Evolutionary conservation across 495 filamentous ascomycete genomes (phyloP), one percentile per base, ranked within the genome.

Genomic region (Geopyxis carbonaria): DNA sequence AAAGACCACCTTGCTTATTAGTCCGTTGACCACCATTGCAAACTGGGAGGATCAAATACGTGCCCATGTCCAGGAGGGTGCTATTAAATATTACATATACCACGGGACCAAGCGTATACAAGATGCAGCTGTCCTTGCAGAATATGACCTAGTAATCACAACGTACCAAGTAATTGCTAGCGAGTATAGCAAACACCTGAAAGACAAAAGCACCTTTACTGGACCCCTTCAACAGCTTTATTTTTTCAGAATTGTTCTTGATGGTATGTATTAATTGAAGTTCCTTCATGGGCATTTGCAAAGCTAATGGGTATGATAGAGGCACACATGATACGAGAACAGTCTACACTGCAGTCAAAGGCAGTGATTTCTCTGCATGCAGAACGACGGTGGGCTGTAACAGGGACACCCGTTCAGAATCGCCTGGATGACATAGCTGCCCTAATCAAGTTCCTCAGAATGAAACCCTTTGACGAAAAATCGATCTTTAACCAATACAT

Each of bases 221-320:
- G 81, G 72, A 41, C 80, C 85, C 0, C 59, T 95, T 25, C 70
- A 72, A 23, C 64, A 74, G 45, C 76, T 86, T 45, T 78, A 79
- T 44, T 92, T 87, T 78, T 95, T 95, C 55, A 78, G 89, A 5
- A 84, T 97, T 39, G 87, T 93, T 0, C 69, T 97, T 19, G 89
- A 97, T 51, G 89, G 50, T 52, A 13, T 19, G 50, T 47, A 21
- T 36, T 4, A 4, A 20, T 20, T 22, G 9, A 16, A 4, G 11
- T 36, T 4, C 14, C 8, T 5, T 36, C 34, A 36, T 9, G 11
- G 20, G 34, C 3, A 37, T 2, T 23, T 13, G 20, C 10, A 4
- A 22, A 16, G 1, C 4, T 22, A 10, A 15, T n/a, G n/a, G 5
- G 11, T 2, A 30, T 2, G 15, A 30, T 6, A 52, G 48, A 97